These are phyloP conservation scores for Linum tenue DNA, from an alignment of 345 rosid species.

Conservation along the genomic window DNA sequence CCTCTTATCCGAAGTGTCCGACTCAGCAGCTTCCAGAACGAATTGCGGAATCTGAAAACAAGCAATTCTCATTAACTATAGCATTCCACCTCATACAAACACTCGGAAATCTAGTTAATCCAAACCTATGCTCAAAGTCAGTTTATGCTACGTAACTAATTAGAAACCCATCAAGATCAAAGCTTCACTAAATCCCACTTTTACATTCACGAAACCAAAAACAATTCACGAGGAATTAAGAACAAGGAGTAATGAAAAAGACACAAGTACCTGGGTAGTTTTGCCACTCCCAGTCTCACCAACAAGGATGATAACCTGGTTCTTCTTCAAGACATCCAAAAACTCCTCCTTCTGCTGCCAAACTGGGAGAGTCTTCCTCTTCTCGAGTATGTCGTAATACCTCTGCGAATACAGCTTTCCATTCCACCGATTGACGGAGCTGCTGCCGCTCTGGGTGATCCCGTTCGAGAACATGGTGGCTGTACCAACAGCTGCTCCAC, in stretches of 20 bases:
- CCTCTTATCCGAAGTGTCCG: constrained; percentile 58
- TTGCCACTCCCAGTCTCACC: constrained; percentile 90
- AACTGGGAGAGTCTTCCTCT: constrained; percentile 71
- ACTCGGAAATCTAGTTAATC: no score
- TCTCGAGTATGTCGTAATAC: constrained; percentile 76
- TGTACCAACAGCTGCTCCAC: no score
- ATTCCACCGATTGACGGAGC: constrained; percentile 21
- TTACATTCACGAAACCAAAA: neutral
- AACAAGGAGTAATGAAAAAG: constrained; percentile 10
- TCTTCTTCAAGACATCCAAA: constrained; percentile 39
- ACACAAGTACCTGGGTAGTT: constrained; percentile 63
- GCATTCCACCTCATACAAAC: neutral
- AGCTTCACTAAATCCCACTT: no score
- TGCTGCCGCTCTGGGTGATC: no score
- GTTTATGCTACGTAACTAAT: neutral
- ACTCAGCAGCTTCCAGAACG: constrained; percentile 79
- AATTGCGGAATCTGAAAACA: constrained; percentile 66
- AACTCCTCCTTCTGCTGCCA: constrained; percentile 96
- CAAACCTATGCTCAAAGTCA: no score
- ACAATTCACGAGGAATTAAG: neutral
- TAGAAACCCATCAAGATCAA: neutral
- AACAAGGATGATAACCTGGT: constrained; percentile 67
- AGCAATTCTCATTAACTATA: neutral
- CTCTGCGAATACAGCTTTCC: constrained; percentile 69
- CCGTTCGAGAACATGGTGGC: no score